These are phyloP conservation scores for Aspergillus taichungensis DNA, from an alignment of 495 filamentous ascomycete species.

Conservation along the genomic window DNA sequence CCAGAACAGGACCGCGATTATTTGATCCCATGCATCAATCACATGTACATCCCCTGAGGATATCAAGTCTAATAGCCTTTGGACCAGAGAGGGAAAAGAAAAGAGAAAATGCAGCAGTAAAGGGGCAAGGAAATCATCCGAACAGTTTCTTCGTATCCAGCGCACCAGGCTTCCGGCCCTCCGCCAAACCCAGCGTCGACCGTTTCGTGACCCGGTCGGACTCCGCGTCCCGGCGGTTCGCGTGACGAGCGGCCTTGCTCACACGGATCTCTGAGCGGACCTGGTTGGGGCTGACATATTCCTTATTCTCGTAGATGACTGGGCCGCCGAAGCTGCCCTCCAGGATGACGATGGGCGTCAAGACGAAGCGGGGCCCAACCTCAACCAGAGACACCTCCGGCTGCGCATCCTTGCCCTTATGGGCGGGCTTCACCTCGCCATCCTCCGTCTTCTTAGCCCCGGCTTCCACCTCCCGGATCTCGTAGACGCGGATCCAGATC, in stretches of 20 bases:
- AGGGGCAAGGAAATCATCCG: slow-evolving; percentile 39
- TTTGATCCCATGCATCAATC: slow-evolving; percentile 26
- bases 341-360: slow-evolving; percentile 92
- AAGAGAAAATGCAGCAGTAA: slow-evolving; percentile 14
- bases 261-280: slow-evolving; percentile 70
- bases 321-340: slow-evolving; percentile 94
- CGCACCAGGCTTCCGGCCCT: slow-evolving; percentile 55
- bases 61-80: slow-evolving; percentile 25
- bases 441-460: slow-evolving; percentile 25
- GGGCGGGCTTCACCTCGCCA: slow-evolving; percentile 22
- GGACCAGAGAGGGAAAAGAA: slow-evolving; percentile 11
- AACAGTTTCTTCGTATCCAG: slow-evolving; percentile 79
- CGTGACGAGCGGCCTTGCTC: slow-evolving; percentile 66
- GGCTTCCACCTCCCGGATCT: slow-evolving; percentile 76
- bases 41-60: slow-evolving; percentile 33
- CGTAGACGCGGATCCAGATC: slow-evolving; percentile 94
- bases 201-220: slow-evolving; percentile 65
- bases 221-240: slow-evolving; percentile 59
- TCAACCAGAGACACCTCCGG: slow-evolving; percentile 80
- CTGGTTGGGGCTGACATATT: slow-evolving; percentile 95
- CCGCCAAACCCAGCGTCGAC: slow-evolving; percentile 64
- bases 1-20: slow-evolving; percentile 31
- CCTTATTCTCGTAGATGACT: slow-evolving; percentile 97
- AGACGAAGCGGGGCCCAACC: slow-evolving; percentile 89
- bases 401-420: slow-evolving; percentile 31